phyloP scores from a whole-genome alignment of 306 rosid species.

The Cyclanthera cordifolia region DNA sequence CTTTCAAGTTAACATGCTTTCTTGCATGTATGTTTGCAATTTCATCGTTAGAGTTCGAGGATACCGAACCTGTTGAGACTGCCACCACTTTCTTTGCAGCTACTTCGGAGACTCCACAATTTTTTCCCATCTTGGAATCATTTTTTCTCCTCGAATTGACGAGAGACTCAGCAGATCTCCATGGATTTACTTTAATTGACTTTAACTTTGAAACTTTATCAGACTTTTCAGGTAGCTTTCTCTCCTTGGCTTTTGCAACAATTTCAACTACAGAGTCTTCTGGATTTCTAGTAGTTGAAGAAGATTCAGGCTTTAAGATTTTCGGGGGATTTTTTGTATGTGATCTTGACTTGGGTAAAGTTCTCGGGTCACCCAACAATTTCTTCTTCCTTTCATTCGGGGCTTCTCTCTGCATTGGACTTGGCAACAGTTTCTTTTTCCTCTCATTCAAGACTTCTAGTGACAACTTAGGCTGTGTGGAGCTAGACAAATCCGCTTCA shows the following conservation, averaged over 20 bases:
- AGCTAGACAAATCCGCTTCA: slow-evolving; percentile 6
- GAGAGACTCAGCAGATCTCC: slow-evolving; percentile 23
- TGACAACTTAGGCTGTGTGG: slow-evolving; percentile 8
- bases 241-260: slow-evolving; percentile 22
- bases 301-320: slow-evolving; percentile 24
- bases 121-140: slow-evolving; percentile 32
- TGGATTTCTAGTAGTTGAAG: slow-evolving; percentile 22
- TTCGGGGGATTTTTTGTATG: slow-evolving; percentile 21
- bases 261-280: slow-evolving; percentile 22
- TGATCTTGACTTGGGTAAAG: slow-evolving; percentile 19
- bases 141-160: slow-evolving; percentile 20
- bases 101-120: slow-evolving; percentile 20
- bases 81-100: slow-evolving; percentile 31
- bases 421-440: slow-evolving; percentile 27
- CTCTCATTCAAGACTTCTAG: slow-evolving; percentile 18
- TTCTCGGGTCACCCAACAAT: slow-evolving; percentile 26
- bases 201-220: slow-evolving; percentile 25
- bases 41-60: slow-evolving; percentile 33
- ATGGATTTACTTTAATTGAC: slow-evolving; percentile 19
- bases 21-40: slow-evolving; percentile 32
- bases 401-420: slow-evolving; percentile 18
- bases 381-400: slow-evolving; percentile 24
- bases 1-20: slow-evolving; percentile 30
- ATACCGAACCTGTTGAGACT: slow-evolving; percentile 20
- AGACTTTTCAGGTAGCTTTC: slow-evolving; percentile 26